These are phyloP conservation scores for Pyrus communis DNA, from an alignment of 306 rosid genomes.

Conservation along the genomic window DNA sequence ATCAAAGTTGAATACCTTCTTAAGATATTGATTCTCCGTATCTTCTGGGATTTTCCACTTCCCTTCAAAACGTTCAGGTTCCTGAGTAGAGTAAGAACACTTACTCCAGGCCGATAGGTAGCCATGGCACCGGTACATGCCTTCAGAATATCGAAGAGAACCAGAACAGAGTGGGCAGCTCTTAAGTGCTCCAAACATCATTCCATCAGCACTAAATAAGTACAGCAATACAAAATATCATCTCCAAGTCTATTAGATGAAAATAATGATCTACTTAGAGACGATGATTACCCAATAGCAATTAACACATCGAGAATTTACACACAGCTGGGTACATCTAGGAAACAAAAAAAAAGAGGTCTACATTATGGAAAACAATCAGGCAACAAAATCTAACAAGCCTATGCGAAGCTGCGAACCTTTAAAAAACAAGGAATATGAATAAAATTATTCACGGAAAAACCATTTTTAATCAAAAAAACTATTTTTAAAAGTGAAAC, in stretches of 20 bases:
- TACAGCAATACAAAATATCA: slow-evolving; percentile 6
- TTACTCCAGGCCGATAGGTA: slow-evolving; percentile 80
- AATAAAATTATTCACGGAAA: neutral
- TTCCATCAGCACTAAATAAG: slow-evolving; percentile 73
- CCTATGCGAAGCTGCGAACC: neutral
- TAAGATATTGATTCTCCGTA: slow-evolving; percentile 59
- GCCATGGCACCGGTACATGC: slow-evolving; percentile 76
- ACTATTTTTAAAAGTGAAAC: neutral
- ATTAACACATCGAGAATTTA: neutral
- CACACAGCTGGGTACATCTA: neutral
- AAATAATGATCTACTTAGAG: neutral
- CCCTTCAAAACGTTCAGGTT: slow-evolving; percentile 57
- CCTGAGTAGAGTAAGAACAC: slow-evolving; percentile 71
- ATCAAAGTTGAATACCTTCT: slow-evolving; percentile 42
- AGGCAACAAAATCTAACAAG: neutral
- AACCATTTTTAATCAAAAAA: neutral
- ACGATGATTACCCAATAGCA: neutral
- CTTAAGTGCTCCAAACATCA: slow-evolving; percentile 93
- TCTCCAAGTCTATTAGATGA: neutral
- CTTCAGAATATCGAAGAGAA: slow-evolving; percentile 67
- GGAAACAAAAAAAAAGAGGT: neutral
- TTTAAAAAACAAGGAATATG: neutral
- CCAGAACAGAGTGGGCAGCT: slow-evolving; percentile 74
- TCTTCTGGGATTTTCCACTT: slow-evolving; percentile 89
- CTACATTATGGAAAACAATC: neutral